Evolutionary conservation across 805 yeast species (phyloP), one percentile per base, ranked within the genome.

Genomic region (Wickerhamiella hasegawae): DNA sequence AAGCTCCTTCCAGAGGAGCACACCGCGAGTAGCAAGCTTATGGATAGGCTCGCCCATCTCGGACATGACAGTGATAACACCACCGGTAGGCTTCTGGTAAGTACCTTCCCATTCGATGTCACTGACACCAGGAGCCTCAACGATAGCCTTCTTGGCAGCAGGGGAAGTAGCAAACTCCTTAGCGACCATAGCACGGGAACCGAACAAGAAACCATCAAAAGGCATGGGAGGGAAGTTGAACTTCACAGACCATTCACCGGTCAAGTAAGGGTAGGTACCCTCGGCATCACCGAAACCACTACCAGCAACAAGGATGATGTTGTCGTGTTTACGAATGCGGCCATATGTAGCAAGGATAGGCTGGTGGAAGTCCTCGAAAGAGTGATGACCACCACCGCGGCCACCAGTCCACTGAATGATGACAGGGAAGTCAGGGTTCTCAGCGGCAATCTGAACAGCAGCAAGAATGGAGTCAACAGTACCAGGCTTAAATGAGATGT

Each of bases 21-120:
- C 97, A 68, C 95, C 96, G 58, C 98, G 77, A 40, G 99, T 90
- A 21, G 98, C 97, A 47, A 90, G 71, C 67, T 90, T 90, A 63
- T 90, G 99, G 54, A 90, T 90, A 53, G 98, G 98, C 66, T 90
- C 98, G 56, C 99, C 98, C 98, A 90, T 90, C 67, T 90, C 99
- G 14, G 97, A 87, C 56, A 81, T 70, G 42, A 90, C 98, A 37
- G 98, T 87, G 48, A 90, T 66, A 46, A 90, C 73, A 61, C 98
- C 99, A 65, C 98, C 98, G 41, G 96, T 76, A 52, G 95, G 87
- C 54, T 77, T 77, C 65, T 80, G 79, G 66, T 90, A 90, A 33
- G 96, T 82, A 51, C 70, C 68, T 61, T 90, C 97, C 99, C 99
- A 90, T 58, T 81, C 58, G 28, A 59, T 51, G 58, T 90, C 97